These are phyloP conservation scores for Mycena crocata DNA, from an alignment of 768 basidiomycete species.

Conservation along the genomic window DNA sequence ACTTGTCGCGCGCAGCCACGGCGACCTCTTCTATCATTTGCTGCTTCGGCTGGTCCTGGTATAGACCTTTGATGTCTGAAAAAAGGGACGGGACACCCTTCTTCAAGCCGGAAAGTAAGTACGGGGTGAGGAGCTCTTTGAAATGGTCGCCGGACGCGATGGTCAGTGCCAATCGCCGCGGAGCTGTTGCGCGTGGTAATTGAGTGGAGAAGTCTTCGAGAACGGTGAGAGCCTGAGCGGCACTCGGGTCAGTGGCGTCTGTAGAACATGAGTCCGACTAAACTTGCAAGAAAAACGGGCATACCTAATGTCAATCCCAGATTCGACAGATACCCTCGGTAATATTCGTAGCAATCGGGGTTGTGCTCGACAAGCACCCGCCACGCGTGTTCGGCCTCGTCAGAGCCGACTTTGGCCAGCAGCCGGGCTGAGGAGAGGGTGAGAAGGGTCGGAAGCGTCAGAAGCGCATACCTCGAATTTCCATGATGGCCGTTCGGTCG, in stretches of 20 bases:
- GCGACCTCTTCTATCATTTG: slow-evolving; percentile 75
- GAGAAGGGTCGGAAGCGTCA: background rate
- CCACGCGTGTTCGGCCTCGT: slow-evolving; percentile 88
- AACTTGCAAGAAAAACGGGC: slow-evolving; percentile 30
- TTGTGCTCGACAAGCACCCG: slow-evolving; percentile 85
- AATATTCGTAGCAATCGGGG: slow-evolving; percentile 85
- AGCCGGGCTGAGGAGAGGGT: slow-evolving; percentile 71
- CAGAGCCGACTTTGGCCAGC: slow-evolving; percentile 70
- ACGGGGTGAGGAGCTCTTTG: slow-evolving; percentile 68
- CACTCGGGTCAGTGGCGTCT: slow-evolving; percentile 60
- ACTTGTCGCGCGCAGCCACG: slow-evolving; percentile 58
- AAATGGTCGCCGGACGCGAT: slow-evolving; percentile 79
- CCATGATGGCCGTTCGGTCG: slow-evolving; percentile 76
- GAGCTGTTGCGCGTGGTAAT: slow-evolving; percentile 76
- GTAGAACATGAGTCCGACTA: slow-evolving; percentile 38
- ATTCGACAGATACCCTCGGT: slow-evolving; percentile 75
- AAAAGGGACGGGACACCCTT: slow-evolving; percentile 96
- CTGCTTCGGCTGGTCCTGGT: slow-evolving; percentile 73
- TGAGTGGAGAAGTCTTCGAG: slow-evolving; percentile 71
- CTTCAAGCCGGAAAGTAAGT: slow-evolving; percentile 75
- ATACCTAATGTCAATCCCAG: slow-evolving; percentile 76
- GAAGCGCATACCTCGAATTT: slow-evolving; percentile 66
- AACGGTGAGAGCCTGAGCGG: slow-evolving; percentile 62
- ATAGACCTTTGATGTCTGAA: slow-evolving; percentile 90
- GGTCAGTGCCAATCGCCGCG: slow-evolving; percentile 78